Percentiles rank a stretch among this genome's conserved stretches.
phyloP scores from a whole-genome alignment of 208 protist species.

The Zelonia costaricensis region DNA sequence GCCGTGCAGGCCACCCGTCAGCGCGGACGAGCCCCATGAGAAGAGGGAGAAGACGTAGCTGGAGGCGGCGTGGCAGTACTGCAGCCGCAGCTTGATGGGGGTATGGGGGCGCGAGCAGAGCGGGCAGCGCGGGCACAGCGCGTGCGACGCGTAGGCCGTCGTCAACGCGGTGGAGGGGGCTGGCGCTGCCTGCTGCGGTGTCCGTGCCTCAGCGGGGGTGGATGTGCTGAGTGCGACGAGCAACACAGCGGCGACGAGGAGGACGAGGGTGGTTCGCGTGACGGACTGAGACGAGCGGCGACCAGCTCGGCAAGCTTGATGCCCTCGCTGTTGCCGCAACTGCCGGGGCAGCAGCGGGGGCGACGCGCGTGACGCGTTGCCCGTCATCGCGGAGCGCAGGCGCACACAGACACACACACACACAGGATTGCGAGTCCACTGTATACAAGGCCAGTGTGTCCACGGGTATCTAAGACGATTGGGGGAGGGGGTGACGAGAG shows the following conservation, averaged over 20 bases:
- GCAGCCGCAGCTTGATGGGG: conserved; percentile 19
- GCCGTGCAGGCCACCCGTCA: conserved; percentile 3
- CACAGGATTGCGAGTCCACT: too few relatives aligned
- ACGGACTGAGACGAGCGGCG: too few relatives aligned
- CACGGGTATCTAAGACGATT: too few relatives aligned
- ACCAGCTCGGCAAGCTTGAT: too few relatives aligned
- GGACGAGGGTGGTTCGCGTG: too few relatives aligned
- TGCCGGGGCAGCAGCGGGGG: too few relatives aligned
- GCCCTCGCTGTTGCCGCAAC: too few relatives aligned
- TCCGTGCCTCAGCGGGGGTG: not conserved
- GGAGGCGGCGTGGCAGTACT: conserved; percentile 41
- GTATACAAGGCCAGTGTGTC: too few relatives aligned
- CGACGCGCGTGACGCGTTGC: too few relatives aligned
- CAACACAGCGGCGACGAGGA: not conserved
- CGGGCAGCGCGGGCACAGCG: conserved; percentile 47
- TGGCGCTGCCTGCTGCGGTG: not conserved
- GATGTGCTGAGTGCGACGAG: not conserved
- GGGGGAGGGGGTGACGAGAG: too few relatives aligned
- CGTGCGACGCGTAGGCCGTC: not conserved
- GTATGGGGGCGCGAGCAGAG: conserved; percentile 37
- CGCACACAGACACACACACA: too few relatives aligned
- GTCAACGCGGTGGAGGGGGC: not conserved
- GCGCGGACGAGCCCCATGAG: conserved; percentile 17
- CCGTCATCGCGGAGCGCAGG: too few relatives aligned
- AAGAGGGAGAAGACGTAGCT: conserved; percentile 27